phyloP scores from a whole-genome alignment of 1,284 basidiomycete species.

The Apiotrichum domesticum region DNA sequence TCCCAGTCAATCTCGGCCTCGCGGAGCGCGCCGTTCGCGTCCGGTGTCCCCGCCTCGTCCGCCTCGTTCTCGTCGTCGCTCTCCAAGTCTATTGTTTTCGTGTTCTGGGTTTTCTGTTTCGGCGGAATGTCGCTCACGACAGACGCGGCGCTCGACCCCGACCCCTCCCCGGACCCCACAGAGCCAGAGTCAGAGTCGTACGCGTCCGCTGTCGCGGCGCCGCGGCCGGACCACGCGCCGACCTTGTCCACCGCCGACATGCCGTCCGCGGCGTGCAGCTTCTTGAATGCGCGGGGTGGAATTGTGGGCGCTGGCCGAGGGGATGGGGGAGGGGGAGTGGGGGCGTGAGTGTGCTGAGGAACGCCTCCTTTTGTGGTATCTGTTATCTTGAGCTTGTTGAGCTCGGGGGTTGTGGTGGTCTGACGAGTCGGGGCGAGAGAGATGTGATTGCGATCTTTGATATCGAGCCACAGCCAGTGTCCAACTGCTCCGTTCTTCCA shows the following conservation, averaged over 20 bases:
- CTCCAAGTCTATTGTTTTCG: conserved; percentile 8
- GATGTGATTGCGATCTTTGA: no score
- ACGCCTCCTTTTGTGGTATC: no score
- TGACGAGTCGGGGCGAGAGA: no score
- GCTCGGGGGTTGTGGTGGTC: no score
- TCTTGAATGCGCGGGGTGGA: conserved; percentile 24
- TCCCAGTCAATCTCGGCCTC: conserved; percentile 37
- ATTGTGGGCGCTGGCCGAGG: not conserved
- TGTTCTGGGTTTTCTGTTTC: not conserved
- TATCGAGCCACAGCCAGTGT: no score
- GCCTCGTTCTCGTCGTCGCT: conserved; percentile 23
- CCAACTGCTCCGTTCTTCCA: no score
- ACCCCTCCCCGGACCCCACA: not conserved
- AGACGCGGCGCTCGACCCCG: conserved; percentile 2
- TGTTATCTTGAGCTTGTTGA: no score
- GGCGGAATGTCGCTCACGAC: conserved; percentile 1
- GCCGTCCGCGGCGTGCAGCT: conserved; percentile 36
- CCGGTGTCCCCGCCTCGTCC: conserved; percentile 3
- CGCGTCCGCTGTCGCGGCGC: conserved; percentile 18
- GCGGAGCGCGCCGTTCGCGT: conserved; percentile 2
- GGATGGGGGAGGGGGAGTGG: no score
- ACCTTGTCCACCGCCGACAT: conserved; percentile 43
- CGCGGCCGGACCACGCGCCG: conserved; percentile 42
- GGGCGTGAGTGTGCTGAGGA: no score
- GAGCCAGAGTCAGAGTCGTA: conserved; percentile 34